A percentile compares a stretch with the other conserved stretches of the same genome.
These are phyloP conservation scores for Ettlia oleoabundans DNA, from an alignment of 139 green algal species.

Conservation along the genomic window DNA sequence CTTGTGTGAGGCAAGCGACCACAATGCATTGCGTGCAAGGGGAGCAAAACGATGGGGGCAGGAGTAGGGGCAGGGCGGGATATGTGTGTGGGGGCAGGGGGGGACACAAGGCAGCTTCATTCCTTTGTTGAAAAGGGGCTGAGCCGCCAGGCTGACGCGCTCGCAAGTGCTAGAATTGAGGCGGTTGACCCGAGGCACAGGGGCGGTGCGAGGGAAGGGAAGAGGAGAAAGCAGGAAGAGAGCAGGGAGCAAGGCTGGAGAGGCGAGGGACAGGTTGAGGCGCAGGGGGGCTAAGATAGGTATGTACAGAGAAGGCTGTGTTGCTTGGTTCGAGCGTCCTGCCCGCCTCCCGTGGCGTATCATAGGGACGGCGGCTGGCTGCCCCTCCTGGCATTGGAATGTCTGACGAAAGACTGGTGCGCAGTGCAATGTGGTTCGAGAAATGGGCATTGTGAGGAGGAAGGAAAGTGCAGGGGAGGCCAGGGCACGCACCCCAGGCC, in stretches of 20 bases:
- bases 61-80: background rate
- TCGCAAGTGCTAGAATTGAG: conserved; percentile 36
- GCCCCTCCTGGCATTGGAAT: background rate
- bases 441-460: background rate
- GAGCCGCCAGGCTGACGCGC: conserved; percentile 24
- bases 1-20: background rate
- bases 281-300: background rate
- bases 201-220: background rate
- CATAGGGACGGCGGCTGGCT: background rate
- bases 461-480: background rate
- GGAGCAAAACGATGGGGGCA: background rate
- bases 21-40: background rate
- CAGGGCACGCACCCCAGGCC: background rate
- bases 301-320: background rate
- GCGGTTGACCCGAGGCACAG: conserved; percentile 6
- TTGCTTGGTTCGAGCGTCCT: background rate
- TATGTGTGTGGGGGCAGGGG: background rate
- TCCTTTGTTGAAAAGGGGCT: background rate
- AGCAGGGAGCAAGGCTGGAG: too few relatives aligned
- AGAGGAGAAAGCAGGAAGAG: conserved; percentile 4
- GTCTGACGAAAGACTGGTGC: background rate
- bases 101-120: background rate
- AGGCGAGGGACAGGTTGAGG: background rate
- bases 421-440: background rate
- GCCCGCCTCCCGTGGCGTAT: conserved; percentile 7